Base-by-base conservation (phyloP, 2,329 filamentous ascomycete species). In the Talaromyces sp. region DNA sequence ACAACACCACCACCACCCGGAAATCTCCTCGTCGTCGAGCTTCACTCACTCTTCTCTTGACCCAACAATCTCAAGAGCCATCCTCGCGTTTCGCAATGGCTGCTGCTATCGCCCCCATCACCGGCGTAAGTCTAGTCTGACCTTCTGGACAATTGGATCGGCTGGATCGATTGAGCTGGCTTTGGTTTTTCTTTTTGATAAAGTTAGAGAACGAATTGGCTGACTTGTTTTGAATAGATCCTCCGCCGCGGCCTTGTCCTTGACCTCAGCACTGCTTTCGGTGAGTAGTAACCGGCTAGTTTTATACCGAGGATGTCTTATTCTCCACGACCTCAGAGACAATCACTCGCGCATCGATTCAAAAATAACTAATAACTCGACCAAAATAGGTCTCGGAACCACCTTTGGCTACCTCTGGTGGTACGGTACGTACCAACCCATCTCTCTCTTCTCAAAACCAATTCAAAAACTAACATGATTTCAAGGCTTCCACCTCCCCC, bases 361-460 rank as follows among this genome's bases (percentile, higher is more conserved):
- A 47, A 6, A 40, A 40, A 23, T 23, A 23, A 23, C 23, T 36
- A 16, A 59, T 28, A 36, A 27, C 52, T 3, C 18, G 4, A 36
- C 7, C 36, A 14, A 33, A 34, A 54, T 64, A 87, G 85, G 85
- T 76, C 83, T 88, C 73, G 85, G 86, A 70, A 81, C 83, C 67
- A 79, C 84, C 68, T 80, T 81, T 74, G 87, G 85, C 68, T 89
- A 88, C 77, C 81, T 83, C 73, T 89, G 83, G 81, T 89, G 86
- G 87, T 89, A 89, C 79, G 86, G 80, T 82, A 80, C 65, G 80
- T 81, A 71, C 27, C 18, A 47, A 57, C 14, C 4, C 10, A 9
- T 52, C 36, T 57, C 18, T 44, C 18, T 10, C 12, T 16, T 18
- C n/a, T 23, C 5, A 7, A 56, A 30, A 12, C 36, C 34, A 5